These are phyloP conservation scores for Rubroboletus satanas DNA, from an alignment of 768 basidiomycete species.

Conservation along the genomic window DNA sequence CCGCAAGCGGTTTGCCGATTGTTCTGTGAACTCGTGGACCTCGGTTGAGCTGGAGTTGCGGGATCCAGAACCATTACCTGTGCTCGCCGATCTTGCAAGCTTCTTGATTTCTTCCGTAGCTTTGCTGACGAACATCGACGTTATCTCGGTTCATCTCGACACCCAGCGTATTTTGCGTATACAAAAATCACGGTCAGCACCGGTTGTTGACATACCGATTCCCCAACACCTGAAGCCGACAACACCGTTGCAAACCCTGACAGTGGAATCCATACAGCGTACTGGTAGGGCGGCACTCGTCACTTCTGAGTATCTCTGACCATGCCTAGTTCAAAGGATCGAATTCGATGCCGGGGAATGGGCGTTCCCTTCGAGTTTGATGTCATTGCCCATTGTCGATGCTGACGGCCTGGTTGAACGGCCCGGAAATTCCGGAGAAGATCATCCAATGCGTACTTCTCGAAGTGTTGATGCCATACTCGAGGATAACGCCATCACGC, in stretches of 20 bases:
- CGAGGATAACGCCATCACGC: not conserved
- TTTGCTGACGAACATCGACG: not conserved
- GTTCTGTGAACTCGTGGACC: not conserved
- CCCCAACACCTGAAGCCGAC: not conserved
- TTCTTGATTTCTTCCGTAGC: slow-evolving; percentile 12
- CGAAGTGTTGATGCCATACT: not conserved
- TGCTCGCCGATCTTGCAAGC: slow-evolving; percentile 6
- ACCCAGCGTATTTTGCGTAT: not conserved
- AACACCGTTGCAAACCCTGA: not conserved
- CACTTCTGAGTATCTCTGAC: not conserved
- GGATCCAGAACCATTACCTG: slow-evolving; percentile 1
- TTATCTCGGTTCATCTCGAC: slow-evolving; percentile 3
- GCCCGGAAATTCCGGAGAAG: not conserved
- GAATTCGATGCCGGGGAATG: not conserved
- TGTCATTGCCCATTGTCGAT: not conserved
- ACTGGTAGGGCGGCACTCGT: not conserved
- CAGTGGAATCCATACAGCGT: slow-evolving; percentile 4
- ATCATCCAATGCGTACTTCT: not conserved
- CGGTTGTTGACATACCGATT: not conserved
- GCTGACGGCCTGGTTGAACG: not conserved
- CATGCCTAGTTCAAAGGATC: slow-evolving; percentile 4
- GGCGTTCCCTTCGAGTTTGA: not conserved
- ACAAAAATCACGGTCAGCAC: not conserved
- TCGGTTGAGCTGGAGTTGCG: slow-evolving; percentile 9
- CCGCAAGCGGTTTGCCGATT: not conserved